Evolutionary conservation across 768 basidiomycete genomes (phyloP), one percentile per base, ranked within the genome.

Genomic region (Trametes punicea): DNA sequence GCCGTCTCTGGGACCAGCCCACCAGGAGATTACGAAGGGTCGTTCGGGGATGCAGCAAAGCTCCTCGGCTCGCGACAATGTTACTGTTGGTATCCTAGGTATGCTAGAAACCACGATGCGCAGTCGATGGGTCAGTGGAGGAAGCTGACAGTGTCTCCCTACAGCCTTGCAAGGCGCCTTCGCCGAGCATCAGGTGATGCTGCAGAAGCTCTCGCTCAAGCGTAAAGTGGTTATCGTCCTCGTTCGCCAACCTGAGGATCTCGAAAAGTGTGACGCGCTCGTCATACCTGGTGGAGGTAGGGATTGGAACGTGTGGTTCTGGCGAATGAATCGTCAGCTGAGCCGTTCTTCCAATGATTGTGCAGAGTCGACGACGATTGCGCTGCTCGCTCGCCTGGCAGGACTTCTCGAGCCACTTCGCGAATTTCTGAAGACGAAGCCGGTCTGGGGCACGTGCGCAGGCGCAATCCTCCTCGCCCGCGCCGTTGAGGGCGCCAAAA

Each of bases 401-500:
- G 91, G 91, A 0, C 79, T 98, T 36, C 68, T 93, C 15, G 83
- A 88, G n/a, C 92, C 90, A 6, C 76, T 98, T 4, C 77, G 81
- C 33, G 77, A 81, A 33, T 95, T 94, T 61, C 75, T 85, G n/a
- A 75, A 75, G 61, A 69, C 65, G 0, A 92, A 88, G 66, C 85
- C 92, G 0, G 82, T 94, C 2, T 98, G 93, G 93, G 95, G 95
- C 2, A 97, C 93, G 0, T 98, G 95, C 70, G 95, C 95, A 0
- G 95, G 96, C 10, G 94, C 94, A 36, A 97, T 98, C 50, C 75
- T 98, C 18, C 81, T 98, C 42, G 81, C 93, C 2, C 78, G 86
- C 60, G 73, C 77, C 11, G 81, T 92, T 2, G 82, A 86, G 40
- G 87, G 88, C 40, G 81, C 85, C 3, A 93, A 93, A 75, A 86